Conservation (phyloP, 768 basidiomycete genomes). For the Clitopilus passeckerianus region DNA sequence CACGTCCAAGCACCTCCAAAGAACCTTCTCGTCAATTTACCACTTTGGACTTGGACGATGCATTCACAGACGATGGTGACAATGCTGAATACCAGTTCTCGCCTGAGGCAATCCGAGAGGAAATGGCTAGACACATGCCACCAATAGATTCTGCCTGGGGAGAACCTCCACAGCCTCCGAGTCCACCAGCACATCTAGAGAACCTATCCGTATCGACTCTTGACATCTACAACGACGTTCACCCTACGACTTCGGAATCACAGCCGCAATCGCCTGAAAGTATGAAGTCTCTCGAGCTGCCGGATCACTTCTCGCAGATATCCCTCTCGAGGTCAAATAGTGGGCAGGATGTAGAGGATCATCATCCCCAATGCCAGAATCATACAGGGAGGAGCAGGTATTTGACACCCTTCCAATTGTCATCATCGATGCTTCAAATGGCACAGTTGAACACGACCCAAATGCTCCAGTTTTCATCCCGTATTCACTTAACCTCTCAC, state of each 20-base stretch:
- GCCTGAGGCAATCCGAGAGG: conserved; percentile 55
- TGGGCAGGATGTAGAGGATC: conserved; percentile 6
- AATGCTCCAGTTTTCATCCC: conserved; percentile 16
- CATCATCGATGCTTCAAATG: conserved; percentile 36
- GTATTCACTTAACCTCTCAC: conserved; percentile 4
- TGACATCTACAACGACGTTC: conserved; percentile 39
- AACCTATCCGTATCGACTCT: conserved; percentile 57
- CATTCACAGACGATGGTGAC: conserved; percentile 55
- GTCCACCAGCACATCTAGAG: conserved; percentile 24
- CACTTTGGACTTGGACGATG: conserved; percentile 54
- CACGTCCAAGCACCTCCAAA: neutral
- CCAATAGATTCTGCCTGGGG: conserved; percentile 26
- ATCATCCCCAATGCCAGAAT: conserved; percentile 1
- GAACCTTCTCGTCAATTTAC: conserved; percentile 18
- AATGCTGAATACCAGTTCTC: conserved; percentile 50
- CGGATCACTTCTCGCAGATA: conserved; percentile 33
- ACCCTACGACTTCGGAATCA: conserved; percentile 18
- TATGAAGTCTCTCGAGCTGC: conserved; percentile 17
- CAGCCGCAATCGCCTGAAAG: conserved; percentile 15
- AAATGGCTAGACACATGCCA: conserved; percentile 49
- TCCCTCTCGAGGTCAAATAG: conserved; percentile 25
- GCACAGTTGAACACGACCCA: neutral
- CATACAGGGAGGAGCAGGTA: conserved; percentile 4
- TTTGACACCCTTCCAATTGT: conserved; percentile 31
- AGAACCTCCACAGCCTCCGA: conserved; percentile 13